These are phyloP conservation scores for Pseudognaphalium luteoalbum DNA, from an alignment of 129 eudicot species.

Conservation along the genomic window DNA sequence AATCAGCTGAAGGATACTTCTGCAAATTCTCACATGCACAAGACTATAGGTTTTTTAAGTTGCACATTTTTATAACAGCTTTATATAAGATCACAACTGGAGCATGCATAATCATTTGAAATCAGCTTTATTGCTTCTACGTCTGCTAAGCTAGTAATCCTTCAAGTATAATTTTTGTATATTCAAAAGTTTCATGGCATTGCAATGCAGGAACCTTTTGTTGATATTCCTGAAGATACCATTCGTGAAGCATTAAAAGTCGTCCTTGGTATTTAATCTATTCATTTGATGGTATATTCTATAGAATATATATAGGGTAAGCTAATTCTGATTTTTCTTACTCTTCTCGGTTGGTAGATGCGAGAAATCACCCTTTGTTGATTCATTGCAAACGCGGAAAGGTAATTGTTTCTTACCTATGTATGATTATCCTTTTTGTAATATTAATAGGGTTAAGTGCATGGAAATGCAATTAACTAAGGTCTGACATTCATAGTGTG, in stretches of 20 bases:
- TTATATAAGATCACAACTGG: too few species aligned
- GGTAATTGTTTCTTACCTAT: constrained; percentile 34
- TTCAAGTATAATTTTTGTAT: not conserved
- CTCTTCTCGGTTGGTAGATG: constrained; percentile 47
- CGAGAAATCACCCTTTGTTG: constrained; percentile 76
- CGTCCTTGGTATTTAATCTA: constrained; percentile 54
- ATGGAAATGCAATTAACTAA: too few species aligned
- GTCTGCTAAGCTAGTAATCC: not conserved
- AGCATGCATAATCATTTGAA: too few species aligned
- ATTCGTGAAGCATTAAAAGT: constrained; percentile 86
- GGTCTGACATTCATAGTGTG: too few species aligned
- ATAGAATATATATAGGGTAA: not conserved
- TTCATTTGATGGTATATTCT: constrained; percentile 2
- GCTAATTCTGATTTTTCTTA: not conserved
- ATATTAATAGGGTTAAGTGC: not conserved
- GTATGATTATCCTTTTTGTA: not conserved
- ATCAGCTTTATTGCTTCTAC: not conserved
- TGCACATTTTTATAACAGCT: too few species aligned
- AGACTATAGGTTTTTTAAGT: too few species aligned
- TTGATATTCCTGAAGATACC: constrained; percentile 81
- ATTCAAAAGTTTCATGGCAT: not conserved
- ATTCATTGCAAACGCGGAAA: constrained; percentile 97
- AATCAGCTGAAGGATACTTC: not conserved
- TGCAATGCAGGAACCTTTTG: constrained; percentile 68
- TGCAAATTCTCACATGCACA: too few species aligned